Evolutionary conservation across 2,329 filamentous ascomycete genomes (phyloP), one percentile per base, ranked within the genome.

Genomic region (Colletotrichum musae): DNA sequence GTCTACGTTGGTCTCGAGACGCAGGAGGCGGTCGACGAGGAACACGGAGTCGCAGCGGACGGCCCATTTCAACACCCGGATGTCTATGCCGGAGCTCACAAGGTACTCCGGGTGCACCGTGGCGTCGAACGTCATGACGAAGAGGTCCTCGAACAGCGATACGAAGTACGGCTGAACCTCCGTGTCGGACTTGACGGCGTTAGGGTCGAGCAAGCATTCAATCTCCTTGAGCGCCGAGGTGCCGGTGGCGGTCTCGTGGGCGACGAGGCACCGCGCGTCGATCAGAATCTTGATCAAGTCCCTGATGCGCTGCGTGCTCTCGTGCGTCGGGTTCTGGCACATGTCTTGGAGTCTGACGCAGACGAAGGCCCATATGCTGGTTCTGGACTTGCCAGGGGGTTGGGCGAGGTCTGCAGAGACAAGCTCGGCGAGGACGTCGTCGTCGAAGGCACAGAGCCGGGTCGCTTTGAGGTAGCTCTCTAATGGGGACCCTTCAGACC

Each of bases 181-280:
- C 4, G 39, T 15, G 15, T n/a, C 16, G 9, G 24, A 9, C 12
- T n/a, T 18, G 6, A 57, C 10, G 4, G 51, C 6, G 7, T 6
- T 9, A 6, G 12, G 6, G 13, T 18, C 24, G 16, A 65, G 24
- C 2, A 24, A 6, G 36, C 7, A 16, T 12, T 32, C 2, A 1
- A 65, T 10, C 18, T 60, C 62, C 18, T 36, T 59, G 13, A 65
- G 56, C 4, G 41, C 62, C 2, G 62, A 65, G 5, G 32, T 26
- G 2, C 26, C n/a, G 3, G 24, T 45, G 4, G 28, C 6, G 15
- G 50, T 24, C n/a, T 65, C 62, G 21, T 65, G 43, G 1, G 13
- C n/a, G 3, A 15, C 54, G 16, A 65, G 18, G 24, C 36, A 59
- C 3, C 54, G 28, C 4, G 18, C 24, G 7, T 65, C 24, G 4